These are phyloP conservation scores for Verticillium alfalfae DNA, from an alignment of 2,329 filamentous ascomycete species.

Conservation along the genomic window DNA sequence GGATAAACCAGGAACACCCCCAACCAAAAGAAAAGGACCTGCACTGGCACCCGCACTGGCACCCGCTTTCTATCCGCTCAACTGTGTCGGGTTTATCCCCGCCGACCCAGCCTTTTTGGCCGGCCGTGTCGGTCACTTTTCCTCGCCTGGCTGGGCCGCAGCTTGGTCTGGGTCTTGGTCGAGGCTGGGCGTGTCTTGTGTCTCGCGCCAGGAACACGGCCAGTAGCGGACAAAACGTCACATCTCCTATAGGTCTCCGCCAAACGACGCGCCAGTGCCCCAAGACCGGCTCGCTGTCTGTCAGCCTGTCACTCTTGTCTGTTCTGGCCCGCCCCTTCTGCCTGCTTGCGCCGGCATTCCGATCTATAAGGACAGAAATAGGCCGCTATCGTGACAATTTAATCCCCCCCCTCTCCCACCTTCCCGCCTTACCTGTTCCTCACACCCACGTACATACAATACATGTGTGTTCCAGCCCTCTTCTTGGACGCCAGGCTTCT, in stretches of 20 bases:
- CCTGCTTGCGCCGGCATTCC: background rate
- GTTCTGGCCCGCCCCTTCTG: too few relatives aligned
- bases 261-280: background rate
- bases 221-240: background rate
- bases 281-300: background rate
- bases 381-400: background rate
- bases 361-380: constrained; percentile 14
- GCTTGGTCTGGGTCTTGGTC: background rate
- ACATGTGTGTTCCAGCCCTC: background rate
- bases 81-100: background rate
- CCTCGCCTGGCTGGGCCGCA: background rate
- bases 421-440: background rate
- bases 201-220: background rate
- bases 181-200: background rate
- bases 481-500: background rate
- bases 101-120: background rate
- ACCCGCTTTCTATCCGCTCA: background rate
- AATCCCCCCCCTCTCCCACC: background rate
- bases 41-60: background rate
- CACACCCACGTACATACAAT: background rate
- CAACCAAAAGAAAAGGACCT: background rate
- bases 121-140: background rate
- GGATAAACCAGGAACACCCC: background rate
- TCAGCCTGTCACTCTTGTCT: too few relatives aligned
- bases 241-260: background rate